phyloP scores from a whole-genome alignment of 495 filamentous ascomycete species.

The Penicillium soppii region DNA sequence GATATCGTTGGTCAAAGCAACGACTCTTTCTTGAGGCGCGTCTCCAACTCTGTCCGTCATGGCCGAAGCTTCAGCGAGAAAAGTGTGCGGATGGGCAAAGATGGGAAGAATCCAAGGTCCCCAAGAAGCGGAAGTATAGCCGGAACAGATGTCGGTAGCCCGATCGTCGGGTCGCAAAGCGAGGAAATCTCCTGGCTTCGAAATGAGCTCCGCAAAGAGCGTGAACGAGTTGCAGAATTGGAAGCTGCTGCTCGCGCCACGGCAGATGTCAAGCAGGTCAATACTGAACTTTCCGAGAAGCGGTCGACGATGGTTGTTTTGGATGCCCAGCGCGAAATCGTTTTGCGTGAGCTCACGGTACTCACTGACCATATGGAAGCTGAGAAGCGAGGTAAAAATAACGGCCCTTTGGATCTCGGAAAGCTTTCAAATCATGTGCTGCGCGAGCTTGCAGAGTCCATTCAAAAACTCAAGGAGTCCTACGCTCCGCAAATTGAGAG shows the following conservation, averaged over 20 bases:
- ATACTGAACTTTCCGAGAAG: constrained; percentile 87
- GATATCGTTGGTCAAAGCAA: constrained; percentile 43
- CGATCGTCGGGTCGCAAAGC: constrained; percentile 59
- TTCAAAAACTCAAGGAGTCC: constrained; percentile 81
- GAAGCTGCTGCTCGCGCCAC: constrained; percentile 69
- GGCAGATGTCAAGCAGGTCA: constrained; percentile 78
- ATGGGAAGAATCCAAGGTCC: constrained; percentile 68
- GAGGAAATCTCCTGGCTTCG: constrained; percentile 77
- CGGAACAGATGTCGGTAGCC: constrained; percentile 69
- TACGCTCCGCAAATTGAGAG: constrained; percentile 78
- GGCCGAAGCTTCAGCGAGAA: constrained; percentile 85
- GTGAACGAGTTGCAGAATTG: constrained; percentile 77
- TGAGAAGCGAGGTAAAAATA: constrained; percentile 59
- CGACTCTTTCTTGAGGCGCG: constrained; percentile 75
- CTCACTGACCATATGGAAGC: constrained; percentile 74
- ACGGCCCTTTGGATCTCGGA: constrained; percentile 66
- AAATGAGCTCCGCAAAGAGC: constrained; percentile 75
- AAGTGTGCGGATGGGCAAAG: constrained; percentile 47
- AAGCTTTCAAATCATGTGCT: constrained; percentile 82
- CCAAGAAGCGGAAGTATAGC: constrained; percentile 65
- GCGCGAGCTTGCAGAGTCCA: constrained; percentile 81
- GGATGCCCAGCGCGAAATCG: constrained; percentile 92
- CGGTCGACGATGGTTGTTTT: constrained; percentile 94
- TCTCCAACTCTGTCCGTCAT: constrained; percentile 91
- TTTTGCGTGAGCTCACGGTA: constrained; percentile 86